Conservation (phyloP, 768 basidiomycete genomes). For the Rhodotorula sphaerocarpa region DNA sequence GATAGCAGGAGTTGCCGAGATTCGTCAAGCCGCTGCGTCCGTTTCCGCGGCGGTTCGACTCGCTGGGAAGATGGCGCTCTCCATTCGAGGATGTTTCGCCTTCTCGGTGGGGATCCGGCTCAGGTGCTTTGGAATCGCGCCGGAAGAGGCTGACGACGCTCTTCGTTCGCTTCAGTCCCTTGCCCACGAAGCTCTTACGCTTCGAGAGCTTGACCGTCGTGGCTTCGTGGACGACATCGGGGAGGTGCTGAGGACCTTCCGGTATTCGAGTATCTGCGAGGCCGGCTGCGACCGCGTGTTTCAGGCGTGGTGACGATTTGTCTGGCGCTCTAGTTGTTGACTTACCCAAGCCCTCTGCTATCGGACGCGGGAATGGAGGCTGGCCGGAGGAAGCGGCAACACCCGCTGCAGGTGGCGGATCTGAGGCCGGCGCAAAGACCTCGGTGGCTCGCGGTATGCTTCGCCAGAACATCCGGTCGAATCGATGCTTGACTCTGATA, state of each 20-base stretch:
- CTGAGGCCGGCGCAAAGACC: no score
- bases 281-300: background rate
- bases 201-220: background rate
- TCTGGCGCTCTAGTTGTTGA: no score
- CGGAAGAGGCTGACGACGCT: constrained; percentile 1
- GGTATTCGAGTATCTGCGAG: background rate
- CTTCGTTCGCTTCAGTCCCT: background rate
- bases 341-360: background rate
- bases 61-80: no score
- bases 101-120: no score
- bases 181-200: background rate
- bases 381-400: no score
- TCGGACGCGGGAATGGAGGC: background rate
- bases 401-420: no score
- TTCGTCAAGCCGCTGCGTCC: constrained; percentile 68
- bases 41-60: background rate
- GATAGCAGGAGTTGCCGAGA: constrained; percentile 84
- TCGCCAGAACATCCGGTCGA: constrained; percentile 14
- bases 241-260: background rate
- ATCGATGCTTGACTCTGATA: background rate
- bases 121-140: no score
- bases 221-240: background rate
- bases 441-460: background rate
- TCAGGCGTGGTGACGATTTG: no score
- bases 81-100: no score